These are phyloP conservation scores for Russula lepida DNA, from an alignment of 768 basidiomycete genomes.

Conservation along the genomic window DNA sequence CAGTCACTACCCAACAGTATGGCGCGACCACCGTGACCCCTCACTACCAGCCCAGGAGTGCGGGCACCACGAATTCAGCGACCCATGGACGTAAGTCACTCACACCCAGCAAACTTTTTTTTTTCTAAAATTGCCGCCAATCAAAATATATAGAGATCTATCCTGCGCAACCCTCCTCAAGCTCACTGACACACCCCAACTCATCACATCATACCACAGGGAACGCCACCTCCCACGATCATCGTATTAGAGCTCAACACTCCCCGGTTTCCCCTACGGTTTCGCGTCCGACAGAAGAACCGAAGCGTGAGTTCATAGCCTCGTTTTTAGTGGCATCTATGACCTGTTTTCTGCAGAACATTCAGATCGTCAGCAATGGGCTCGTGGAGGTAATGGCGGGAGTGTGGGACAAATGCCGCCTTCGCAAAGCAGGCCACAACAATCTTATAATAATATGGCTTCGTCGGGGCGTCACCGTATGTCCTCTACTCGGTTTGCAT, in stretches of 20 bases:
- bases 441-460: neutral
- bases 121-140: neutral
- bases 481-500: neutral
- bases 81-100: neutral
- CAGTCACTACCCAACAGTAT: neutral
- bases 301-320: neutral
- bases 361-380: neutral
- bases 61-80: neutral
- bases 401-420: neutral
- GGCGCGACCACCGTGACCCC: neutral
- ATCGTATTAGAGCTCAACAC: neutral
- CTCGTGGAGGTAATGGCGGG: neutral
- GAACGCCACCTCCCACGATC: neutral
- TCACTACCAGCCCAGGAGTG: neutral
- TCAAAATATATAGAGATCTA: neutral
- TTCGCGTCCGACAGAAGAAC: neutral
- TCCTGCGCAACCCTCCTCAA: neutral
- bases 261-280: neutral
- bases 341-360: neutral
- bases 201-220: neutral
- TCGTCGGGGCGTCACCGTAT: neutral
- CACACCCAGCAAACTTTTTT: neutral
- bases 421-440: neutral
- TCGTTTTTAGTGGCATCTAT: neutral
- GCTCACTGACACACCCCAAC: neutral